A percentile compares a stretch with the other conserved stretches of the same genome.
Conservation (phyloP, 768 basidiomycete species). For the Tricholomella constricta region DNA sequence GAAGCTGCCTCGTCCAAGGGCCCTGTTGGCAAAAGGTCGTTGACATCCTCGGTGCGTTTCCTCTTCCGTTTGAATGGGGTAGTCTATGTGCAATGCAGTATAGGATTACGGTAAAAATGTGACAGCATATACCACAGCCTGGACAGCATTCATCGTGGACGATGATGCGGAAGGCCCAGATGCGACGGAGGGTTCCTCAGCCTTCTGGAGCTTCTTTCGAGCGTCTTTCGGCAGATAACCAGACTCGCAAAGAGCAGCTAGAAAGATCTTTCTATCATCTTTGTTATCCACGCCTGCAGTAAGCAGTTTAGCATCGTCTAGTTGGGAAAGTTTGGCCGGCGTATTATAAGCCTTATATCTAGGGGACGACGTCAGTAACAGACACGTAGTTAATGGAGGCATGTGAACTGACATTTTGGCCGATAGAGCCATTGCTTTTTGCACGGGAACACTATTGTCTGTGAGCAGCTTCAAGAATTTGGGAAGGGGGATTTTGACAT, state of each 20-base stretch:
- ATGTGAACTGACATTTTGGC: constrained; percentile 58
- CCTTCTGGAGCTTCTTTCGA: constrained; percentile 20
- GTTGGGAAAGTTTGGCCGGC: constrained; percentile 50
- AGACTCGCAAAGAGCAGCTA: constrained; percentile 62
- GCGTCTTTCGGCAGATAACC: constrained; percentile 49
- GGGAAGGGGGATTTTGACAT: constrained; percentile 59
- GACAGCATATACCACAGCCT: constrained; percentile 29
- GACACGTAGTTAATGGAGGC: not conserved
- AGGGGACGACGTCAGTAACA: constrained; percentile 7
- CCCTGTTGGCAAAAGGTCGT: constrained; percentile 59
- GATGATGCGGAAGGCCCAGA: constrained; percentile 21
- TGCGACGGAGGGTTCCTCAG: constrained; percentile 10
- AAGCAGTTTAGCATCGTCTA: constrained; percentile 62
- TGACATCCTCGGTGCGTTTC: constrained; percentile 48
- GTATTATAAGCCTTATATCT: constrained; percentile 79
- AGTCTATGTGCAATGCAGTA: constrained; percentile 29
- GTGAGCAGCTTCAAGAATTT: constrained; percentile 69
- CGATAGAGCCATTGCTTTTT: constrained; percentile 70
- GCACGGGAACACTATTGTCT: constrained; percentile 52
- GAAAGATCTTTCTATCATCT: constrained; percentile 60
- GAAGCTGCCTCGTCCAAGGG: constrained; percentile 50
- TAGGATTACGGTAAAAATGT: constrained; percentile 6
- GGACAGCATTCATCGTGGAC: constrained; percentile 23
- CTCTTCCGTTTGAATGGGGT: constrained; percentile 57
- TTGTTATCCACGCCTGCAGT: constrained; percentile 62